Evolutionary conservation across 495 filamentous ascomycete species (phyloP).

Genomic region (Aspergillus nanangensis): DNA sequence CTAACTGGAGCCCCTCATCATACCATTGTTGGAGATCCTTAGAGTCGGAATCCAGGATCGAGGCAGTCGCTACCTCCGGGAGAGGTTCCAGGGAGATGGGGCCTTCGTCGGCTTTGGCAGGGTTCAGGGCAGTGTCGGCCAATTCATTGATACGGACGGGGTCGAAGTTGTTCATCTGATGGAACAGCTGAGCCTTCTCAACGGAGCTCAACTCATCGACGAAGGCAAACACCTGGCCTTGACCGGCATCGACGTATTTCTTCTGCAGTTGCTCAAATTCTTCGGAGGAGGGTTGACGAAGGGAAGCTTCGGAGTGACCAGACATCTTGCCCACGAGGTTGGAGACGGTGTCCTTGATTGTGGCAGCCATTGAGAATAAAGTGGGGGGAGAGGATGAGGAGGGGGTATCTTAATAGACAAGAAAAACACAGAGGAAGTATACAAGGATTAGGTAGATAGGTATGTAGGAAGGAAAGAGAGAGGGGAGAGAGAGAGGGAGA

Average conservation of each 20-base stretch:
- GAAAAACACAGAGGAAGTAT: conserved; percentile 5
- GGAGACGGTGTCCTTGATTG: conserved; percentile 48
- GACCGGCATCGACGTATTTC: conserved; percentile 73
- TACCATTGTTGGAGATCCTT: conserved; percentile 84
- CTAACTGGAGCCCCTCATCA: conserved; percentile 74
- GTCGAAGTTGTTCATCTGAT: conserved; percentile 77
- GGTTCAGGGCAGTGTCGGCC: conserved; percentile 74
- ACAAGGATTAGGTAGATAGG: too few relatives aligned
- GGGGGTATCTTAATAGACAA: neutral
- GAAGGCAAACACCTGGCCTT: conserved; percentile 91
- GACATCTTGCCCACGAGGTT: conserved; percentile 56
- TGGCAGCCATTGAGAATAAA: conserved; percentile 43
- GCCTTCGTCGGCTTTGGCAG: conserved; percentile 51
- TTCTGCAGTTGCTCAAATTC: conserved; percentile 70
- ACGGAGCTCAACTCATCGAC: conserved; percentile 67
- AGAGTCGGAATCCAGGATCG: conserved; percentile 82
- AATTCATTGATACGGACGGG: conserved; percentile 80
- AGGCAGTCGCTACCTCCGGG: conserved; percentile 82
- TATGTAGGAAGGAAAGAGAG: conserved; percentile 1
- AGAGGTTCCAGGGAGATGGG: conserved; percentile 74
- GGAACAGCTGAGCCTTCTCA: conserved; percentile 75
- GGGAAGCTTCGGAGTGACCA: conserved; percentile 39
- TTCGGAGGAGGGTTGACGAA: conserved; percentile 63
- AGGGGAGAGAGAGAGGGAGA: conserved; percentile 16
- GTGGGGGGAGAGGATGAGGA: conserved; percentile 3